Conservation (phyloP, 345 rosid genomes). For the Camelina neglecta region DNA sequence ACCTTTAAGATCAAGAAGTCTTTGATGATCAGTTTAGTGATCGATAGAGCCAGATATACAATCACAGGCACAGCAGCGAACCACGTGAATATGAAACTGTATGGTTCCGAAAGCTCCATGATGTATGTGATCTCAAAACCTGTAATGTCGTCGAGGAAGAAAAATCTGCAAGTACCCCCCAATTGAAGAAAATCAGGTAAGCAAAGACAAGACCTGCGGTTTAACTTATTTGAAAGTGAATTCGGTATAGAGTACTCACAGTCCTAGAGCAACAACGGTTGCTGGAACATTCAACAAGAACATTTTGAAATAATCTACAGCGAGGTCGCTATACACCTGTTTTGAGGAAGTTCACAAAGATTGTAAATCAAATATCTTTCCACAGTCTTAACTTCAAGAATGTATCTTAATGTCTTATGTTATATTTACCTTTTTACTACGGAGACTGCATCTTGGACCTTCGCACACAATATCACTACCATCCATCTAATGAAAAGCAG, state of each 20-base stretch:
- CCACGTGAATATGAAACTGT: slow-evolving; percentile 96
- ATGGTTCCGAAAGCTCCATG: slow-evolving; percentile 91
- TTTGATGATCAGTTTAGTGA: slow-evolving; percentile 76
- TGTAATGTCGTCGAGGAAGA: slow-evolving; percentile 92
- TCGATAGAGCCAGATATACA: slow-evolving; percentile 66
- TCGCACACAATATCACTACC: slow-evolving; percentile 92
- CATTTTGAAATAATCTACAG: slow-evolving; percentile 93
- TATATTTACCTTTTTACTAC: slow-evolving; percentile 69
- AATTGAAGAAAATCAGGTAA: slow-evolving; percentile 22
- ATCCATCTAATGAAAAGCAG: slow-evolving; percentile 50
- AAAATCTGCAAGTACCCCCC: slow-evolving; percentile 60
- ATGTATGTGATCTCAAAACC: slow-evolving; percentile 92
- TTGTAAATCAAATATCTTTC: neutral
- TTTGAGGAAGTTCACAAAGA: slow-evolving; percentile 1
- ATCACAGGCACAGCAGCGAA: slow-evolving; percentile 87
- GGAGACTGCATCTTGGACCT: slow-evolving; percentile 97
- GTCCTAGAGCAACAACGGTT: slow-evolving; percentile 68
- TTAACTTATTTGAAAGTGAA: neutral
- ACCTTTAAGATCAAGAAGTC: slow-evolving; percentile 89
- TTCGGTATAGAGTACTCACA: slow-evolving; percentile 33
- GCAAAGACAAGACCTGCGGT: neutral
- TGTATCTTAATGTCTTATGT: neutral
- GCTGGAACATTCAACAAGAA: slow-evolving; percentile 87
- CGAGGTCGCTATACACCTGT: slow-evolving; percentile 92
- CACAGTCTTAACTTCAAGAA: neutral